Evolutionary conservation across 495 filamentous ascomycete species (phyloP), one percentile per base, ranked within the genome.

Genomic region (Penicillium ochrochloron): DNA sequence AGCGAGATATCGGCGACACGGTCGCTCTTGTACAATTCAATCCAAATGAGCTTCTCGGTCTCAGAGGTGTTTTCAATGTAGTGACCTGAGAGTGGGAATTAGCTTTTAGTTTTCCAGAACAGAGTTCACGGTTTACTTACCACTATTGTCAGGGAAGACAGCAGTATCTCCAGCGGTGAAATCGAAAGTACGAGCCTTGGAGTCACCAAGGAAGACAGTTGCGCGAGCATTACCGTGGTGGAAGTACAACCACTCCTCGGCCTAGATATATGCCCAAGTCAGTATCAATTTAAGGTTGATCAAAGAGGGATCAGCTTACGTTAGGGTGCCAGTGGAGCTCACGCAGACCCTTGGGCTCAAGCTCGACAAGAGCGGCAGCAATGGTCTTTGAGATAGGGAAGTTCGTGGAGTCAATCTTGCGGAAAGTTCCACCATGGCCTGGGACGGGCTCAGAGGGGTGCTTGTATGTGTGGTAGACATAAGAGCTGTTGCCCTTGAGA

Each of bases 311-410:
- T 15, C 3, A 50, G 46, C 80, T 73, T 70, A 86, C 85, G 64
- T 86, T 89, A n/a, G 86, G 86, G 73, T 88, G 86, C 88, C 86
- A 89, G 66, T 89, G 88, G 57, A 90, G 73, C 75, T 90, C 86
- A 41, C 88, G 77, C 48, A 90, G 70, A 15, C 80, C 87, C 55
- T 79, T 80, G 0, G 88, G 87, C 73, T 89, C 76, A 23, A 90
- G 77, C 25, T 80, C 82, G 2, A 89, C 84, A 52, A 89, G 76
- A 0, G 85, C 81, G 1, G 87, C 84, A 17, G 87, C 88, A 54
- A 90, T 82, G 1, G 85, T 89, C 46, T 78, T 85, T 27, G 83
- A 77, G 29, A 85, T 80, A 0, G 85, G 85, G 62, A 90, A 91
- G 50, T 87, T 89, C 34, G 75, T 82, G 0, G 81, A 86, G 63